phyloP scores from a whole-genome alignment of 139 green algal genomes.

The Astrephomene gubernaculifera region DNA sequence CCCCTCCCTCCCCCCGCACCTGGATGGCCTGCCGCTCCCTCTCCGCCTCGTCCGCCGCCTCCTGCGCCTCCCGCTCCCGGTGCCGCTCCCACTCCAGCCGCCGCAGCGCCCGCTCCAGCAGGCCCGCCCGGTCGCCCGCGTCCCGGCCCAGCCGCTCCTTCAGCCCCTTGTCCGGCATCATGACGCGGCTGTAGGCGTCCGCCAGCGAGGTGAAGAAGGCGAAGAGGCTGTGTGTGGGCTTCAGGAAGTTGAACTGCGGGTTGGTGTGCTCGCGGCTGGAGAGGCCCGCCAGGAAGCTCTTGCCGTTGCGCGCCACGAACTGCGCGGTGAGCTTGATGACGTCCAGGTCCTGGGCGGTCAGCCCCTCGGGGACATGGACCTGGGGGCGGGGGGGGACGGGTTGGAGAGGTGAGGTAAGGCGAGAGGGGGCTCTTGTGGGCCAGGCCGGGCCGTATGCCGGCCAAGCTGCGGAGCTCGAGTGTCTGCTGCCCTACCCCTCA shows the following conservation, averaged over 20 bases:
- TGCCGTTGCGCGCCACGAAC: slow-evolving; percentile 96
- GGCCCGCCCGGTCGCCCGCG: slow-evolving; percentile 66
- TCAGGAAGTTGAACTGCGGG: slow-evolving; percentile 95
- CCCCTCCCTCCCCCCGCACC: not conserved
- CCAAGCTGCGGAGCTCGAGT: too few relatives aligned
- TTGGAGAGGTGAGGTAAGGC: not conserved
- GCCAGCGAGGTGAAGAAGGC: slow-evolving; percentile 93
- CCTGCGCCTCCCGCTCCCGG: slow-evolving; percentile 78
- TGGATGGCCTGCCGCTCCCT: slow-evolving; percentile 91
- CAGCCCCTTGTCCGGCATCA: slow-evolving; percentile 91
- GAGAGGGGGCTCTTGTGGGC: not conserved
- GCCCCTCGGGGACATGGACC: slow-evolving; percentile 90
- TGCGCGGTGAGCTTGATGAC: slow-evolving; percentile 96
- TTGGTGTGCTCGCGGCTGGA: slow-evolving; percentile 85
- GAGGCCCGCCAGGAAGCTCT: slow-evolving; percentile 87
- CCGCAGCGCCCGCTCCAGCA: slow-evolving; percentile 87
- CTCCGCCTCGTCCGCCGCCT: slow-evolving; percentile 81
- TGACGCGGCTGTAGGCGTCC: slow-evolving; percentile 93
- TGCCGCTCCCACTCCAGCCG: slow-evolving; percentile 93
- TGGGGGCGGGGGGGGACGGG: slow-evolving; percentile 23
- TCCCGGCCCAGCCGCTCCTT: slow-evolving; percentile 76
- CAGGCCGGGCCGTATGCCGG: too few relatives aligned
- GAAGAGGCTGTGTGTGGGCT: slow-evolving; percentile 95
- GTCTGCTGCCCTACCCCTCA: too few relatives aligned
- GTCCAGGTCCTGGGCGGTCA: slow-evolving; percentile 91